Evolutionary conservation across 176 grass and related monocot species (phyloP).

Genomic region (Lolium rigidum): DNA sequence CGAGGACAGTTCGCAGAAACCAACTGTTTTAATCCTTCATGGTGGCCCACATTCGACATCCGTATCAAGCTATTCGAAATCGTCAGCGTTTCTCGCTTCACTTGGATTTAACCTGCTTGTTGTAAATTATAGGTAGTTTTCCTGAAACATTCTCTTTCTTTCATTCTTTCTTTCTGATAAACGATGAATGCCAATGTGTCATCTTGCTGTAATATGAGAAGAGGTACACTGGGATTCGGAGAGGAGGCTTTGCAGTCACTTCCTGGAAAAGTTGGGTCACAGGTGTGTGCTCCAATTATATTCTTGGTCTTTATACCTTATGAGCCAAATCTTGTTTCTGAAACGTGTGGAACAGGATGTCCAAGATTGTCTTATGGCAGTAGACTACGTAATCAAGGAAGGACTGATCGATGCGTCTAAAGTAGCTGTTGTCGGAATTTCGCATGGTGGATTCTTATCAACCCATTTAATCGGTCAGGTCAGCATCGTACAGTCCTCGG

Average conservation of each 20-base stretch:
- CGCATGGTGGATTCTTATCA: slow-evolving; percentile 89
- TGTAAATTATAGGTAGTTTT: slow-evolving; percentile 81
- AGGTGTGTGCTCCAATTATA: slow-evolving; percentile 48
- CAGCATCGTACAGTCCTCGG: slow-evolving; percentile 26
- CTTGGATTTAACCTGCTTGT: slow-evolving; percentile 85
- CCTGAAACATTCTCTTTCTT: not conserved
- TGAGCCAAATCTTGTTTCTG: too few relatives aligned
- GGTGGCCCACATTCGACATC: slow-evolving; percentile 85
- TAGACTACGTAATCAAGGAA: slow-evolving; percentile 51
- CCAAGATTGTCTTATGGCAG: slow-evolving; percentile 66
- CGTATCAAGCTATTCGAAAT: slow-evolving; percentile 77
- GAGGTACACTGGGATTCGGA: slow-evolving; percentile 78
- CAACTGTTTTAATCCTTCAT: slow-evolving; percentile 78
- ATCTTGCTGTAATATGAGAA: slow-evolving; percentile 22
- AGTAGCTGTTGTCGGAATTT: slow-evolving; percentile 84
- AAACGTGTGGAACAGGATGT: slow-evolving; percentile 60
- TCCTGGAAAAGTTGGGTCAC: slow-evolving; percentile 82
- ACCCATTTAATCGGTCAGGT: slow-evolving; percentile 93
- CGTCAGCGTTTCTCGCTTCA: slow-evolving; percentile 76
- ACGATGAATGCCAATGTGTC: not conserved
- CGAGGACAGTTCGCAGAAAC: slow-evolving; percentile 58
- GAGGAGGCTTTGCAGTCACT: slow-evolving; percentile 98
- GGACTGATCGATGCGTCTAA: slow-evolving; percentile 60
- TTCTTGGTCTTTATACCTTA: not conserved
- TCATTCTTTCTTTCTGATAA: not conserved